A percentile compares a stretch with the other conserved stretches of the same genome.
Evolutionary conservation across 257 asterid species (phyloP).

Genomic region (Mentha longifolia): DNA sequence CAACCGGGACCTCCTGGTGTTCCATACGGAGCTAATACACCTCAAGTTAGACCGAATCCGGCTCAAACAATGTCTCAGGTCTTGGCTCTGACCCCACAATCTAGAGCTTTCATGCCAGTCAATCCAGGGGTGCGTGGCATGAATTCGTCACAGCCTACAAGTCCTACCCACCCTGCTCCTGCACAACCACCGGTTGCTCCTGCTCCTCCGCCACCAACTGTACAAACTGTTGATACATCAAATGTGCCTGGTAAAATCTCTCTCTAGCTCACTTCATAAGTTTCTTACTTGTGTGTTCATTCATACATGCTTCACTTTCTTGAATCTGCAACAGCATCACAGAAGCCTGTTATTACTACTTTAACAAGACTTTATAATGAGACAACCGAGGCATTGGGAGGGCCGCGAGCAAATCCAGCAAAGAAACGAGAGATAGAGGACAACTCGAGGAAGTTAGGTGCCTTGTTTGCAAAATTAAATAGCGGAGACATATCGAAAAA

Average conservation of each 20-base stretch:
- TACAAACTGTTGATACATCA: conserved; percentile 95
- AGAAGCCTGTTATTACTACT: conserved; percentile 79
- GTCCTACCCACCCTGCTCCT: conserved; percentile 66
- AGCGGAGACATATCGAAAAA: conserved; percentile 85
- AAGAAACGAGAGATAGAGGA: conserved; percentile 92
- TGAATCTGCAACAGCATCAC: conserved; percentile 60
- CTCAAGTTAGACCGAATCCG: conserved; percentile 57
- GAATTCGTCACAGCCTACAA: conserved; percentile 65
- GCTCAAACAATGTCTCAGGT: conserved; percentile 64
- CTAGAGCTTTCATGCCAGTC: conserved; percentile 73
- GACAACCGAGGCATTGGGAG: conserved; percentile 83
- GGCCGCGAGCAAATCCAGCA: conserved; percentile 79
- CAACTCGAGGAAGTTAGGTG: conserved; percentile 82
- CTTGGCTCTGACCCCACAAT: conserved; percentile 51
- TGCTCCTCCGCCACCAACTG: conserved; percentile 86
- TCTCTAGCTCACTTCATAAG: not conserved
- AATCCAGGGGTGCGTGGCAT: conserved; percentile 63
- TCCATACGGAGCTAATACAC: conserved; percentile 51
- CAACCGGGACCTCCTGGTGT: conserved; percentile 65
- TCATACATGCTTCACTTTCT: not conserved
- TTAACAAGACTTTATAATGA: conserved; percentile 79
- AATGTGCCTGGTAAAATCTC: conserved; percentile 75
- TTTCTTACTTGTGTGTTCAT: not conserved
- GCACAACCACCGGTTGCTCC: conserved; percentile 65
- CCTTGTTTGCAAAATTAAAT: conserved; percentile 77